Conservation (phyloP, 306 rosid species). For the Quercus variabilis region DNA sequence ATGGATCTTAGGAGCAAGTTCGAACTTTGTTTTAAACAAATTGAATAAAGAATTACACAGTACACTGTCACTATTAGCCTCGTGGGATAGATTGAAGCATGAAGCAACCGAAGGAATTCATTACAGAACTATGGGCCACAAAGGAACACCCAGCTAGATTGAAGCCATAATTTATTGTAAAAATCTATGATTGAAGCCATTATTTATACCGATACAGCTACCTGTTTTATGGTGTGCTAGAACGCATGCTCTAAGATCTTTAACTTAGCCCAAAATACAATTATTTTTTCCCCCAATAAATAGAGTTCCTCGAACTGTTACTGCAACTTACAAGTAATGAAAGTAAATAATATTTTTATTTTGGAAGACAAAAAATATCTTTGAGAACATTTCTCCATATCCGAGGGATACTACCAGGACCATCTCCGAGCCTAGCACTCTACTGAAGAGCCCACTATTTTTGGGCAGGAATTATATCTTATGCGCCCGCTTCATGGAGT, state of each 20-base stretch:
- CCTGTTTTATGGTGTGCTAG: not conserved
- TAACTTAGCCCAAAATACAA: not conserved
- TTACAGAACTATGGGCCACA: no score
- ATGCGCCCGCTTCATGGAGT: no score
- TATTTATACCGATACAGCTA: not conserved
- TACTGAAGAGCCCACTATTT: no score
- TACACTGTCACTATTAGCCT: not conserved
- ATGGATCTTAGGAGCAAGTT: not conserved
- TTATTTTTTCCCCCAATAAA: not conserved
- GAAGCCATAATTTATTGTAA: no score
- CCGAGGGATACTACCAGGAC: no score
- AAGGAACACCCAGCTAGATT: no score
- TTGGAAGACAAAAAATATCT: not conserved
- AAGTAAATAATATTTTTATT: not conserved
- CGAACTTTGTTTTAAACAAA: not conserved
- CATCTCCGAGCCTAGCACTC: no score
- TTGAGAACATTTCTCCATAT: no score
- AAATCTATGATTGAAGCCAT: no score
- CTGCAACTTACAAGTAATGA: not conserved
- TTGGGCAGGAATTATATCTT: no score
- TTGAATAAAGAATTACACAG: not conserved
- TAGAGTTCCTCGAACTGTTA: not conserved
- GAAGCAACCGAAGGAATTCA: not conserved
- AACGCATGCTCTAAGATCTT: not conserved
- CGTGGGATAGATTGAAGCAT: not conserved